Conservation (phyloP, 2,329 filamentous ascomycete genomes). For the Pyricularia sp. region DNA sequence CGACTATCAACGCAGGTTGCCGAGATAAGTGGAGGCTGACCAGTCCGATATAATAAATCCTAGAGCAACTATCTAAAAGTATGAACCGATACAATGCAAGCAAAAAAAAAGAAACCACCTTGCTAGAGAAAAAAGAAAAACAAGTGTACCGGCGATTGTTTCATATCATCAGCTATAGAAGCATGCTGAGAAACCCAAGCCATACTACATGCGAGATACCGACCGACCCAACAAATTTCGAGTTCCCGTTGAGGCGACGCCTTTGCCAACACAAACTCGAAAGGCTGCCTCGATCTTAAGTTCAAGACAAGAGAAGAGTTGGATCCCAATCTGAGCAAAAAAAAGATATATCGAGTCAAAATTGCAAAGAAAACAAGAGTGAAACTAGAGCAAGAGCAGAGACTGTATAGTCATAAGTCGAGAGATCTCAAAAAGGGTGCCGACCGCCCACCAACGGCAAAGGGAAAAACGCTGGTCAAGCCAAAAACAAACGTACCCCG, state of each 20-base stretch:
- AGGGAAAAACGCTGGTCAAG: not conserved
- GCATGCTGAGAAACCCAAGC: not conserved
- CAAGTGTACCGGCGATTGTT: not conserved
- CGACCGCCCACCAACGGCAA: not conserved
- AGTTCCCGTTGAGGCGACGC: not conserved
- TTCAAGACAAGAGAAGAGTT: not conserved
- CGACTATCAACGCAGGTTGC: not conserved
- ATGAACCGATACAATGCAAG: not conserved
- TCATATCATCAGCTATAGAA: not conserved
- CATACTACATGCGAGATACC: not conserved
- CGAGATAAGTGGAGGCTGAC: too few relatives aligned
- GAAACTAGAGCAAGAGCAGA: not conserved
- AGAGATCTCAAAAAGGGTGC: not conserved
- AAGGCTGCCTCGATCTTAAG: not conserved
- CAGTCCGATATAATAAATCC: not conserved
- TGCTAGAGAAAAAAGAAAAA: not conserved
- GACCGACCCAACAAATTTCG: not conserved
- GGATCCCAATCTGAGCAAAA: not conserved
- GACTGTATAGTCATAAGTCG: not conserved
- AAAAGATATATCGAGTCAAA: not conserved
- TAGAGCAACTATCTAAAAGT: not conserved
- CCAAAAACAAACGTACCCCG: not conserved
- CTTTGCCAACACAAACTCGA: not conserved
- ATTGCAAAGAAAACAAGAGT: not conserved
- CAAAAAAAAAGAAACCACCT: not conserved